These are phyloP conservation scores for Suillus subluteus DNA, from an alignment of 768 basidiomycete species.

Conservation along the genomic window DNA sequence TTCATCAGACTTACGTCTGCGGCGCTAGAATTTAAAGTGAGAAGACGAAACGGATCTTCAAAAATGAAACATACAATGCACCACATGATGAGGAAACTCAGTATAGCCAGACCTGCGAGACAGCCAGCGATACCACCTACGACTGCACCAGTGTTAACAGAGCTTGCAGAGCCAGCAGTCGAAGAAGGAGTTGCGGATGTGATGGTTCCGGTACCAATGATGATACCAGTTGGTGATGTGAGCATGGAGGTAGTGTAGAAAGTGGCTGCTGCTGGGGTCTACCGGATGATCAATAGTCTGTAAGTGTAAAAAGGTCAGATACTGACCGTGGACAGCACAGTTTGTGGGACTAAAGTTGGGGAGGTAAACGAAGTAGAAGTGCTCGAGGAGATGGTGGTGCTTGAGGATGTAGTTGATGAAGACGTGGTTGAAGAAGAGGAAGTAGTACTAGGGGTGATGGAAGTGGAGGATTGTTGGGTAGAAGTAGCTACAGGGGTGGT, in stretches of 20 bases:
- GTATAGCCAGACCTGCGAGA: constrained; percentile 43
- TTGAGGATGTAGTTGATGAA: constrained; percentile 8
- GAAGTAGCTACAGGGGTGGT: constrained; percentile 13
- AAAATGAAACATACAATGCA: constrained; percentile 43
- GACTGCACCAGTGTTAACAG: constrained; percentile 33
- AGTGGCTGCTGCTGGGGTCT: background rate
- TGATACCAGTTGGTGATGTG: background rate
- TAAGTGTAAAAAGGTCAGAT: background rate
- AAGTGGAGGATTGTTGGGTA: constrained; percentile 7
- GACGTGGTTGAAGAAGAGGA: constrained; percentile 14
- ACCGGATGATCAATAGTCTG: background rate
- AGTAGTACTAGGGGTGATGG: constrained; percentile 7
- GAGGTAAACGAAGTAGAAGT: constrained; percentile 12
- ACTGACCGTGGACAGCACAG: background rate
- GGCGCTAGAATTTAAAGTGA: constrained; percentile 39
- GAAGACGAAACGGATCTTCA: constrained; percentile 5
- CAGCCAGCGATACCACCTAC: constrained; percentile 51
- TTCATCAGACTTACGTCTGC: constrained; percentile 38
- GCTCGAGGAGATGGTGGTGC: constrained; percentile 4
- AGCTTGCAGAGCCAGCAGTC: constrained; percentile 38
- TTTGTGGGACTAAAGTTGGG: constrained; percentile 3
- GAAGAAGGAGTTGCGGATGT: constrained; percentile 32
- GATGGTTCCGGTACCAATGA: constrained; percentile 11
- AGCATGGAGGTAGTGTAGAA: background rate
- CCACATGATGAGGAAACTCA: constrained; percentile 47